A percentile compares a stretch with the other conserved stretches of the same genome.
Evolutionary conservation across 768 basidiomycete species (phyloP).

Genomic region (Chalciporus sphaerocephalus): DNA sequence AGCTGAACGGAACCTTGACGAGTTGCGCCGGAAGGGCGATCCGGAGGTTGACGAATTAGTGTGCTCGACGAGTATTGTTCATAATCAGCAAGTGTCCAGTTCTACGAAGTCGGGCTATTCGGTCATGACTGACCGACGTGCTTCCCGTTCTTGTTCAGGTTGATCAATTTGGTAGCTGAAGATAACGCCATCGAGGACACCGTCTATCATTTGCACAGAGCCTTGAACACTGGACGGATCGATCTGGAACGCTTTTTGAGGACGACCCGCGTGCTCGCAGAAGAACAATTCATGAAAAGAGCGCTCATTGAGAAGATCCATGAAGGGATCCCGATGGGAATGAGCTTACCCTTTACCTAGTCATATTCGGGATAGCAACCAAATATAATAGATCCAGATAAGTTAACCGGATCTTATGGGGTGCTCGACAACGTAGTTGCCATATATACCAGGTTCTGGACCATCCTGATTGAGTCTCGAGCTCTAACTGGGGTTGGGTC

Average conservation of each 20-base stretch:
- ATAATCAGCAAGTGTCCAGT: slow-evolving; percentile 71
- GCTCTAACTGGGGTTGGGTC: slow-evolving; percentile 23
- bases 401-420: slow-evolving; percentile 23
- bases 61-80: slow-evolving; percentile 91
- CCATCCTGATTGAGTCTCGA: slow-evolving; percentile 18
- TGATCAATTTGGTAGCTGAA: slow-evolving; percentile 97
- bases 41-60: slow-evolving; percentile 95
- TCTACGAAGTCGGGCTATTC: neutral
- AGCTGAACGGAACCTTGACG: slow-evolving; percentile 70
- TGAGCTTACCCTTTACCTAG: slow-evolving; percentile 36
- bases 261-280: slow-evolving; percentile 79
- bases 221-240: slow-evolving; percentile 84
- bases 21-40: slow-evolving; percentile 79
- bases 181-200: slow-evolving; percentile 99
- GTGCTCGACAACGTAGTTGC: slow-evolving; percentile 36
- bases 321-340: slow-evolving; percentile 50
- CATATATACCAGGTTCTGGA: slow-evolving; percentile 35
- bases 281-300: slow-evolving; percentile 97
- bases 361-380: slow-evolving; percentile 36
- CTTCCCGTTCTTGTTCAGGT: slow-evolving; percentile 42
- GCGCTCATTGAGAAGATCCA: slow-evolving; percentile 91
- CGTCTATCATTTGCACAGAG: slow-evolving; percentile 92
- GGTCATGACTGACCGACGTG: slow-evolving; percentile 15
- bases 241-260: slow-evolving; percentile 94
- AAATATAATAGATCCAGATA: slow-evolving; percentile 22